A percentile compares a stretch with the other conserved stretches of the same genome.
Evolutionary conservation across 805 yeast species (phyloP).

Genomic region (Lipomyces lipofer): DNA sequence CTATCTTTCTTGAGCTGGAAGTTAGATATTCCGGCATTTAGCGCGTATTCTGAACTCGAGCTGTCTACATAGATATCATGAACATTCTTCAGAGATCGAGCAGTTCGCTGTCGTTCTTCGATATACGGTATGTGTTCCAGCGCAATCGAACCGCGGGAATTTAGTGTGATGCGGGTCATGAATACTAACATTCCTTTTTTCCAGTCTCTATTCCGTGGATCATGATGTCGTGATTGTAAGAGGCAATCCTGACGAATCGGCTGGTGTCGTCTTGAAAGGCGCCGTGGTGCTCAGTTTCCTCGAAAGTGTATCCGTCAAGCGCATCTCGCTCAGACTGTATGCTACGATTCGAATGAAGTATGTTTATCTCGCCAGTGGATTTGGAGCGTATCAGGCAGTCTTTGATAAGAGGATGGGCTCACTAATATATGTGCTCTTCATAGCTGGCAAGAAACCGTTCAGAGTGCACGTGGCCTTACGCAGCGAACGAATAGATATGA

Average conservation of each 20-base stretch:
- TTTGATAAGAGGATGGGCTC: too few relatives aligned
- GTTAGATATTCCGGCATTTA: too few relatives aligned
- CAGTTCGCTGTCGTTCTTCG: conserved; percentile 46
- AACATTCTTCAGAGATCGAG: conserved; percentile 35
- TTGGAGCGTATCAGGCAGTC: neutral
- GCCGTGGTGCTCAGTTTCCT: conserved; percentile 70
- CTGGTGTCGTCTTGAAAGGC: conserved; percentile 74
- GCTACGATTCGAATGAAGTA: conserved; percentile 63
- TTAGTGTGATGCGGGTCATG: neutral
- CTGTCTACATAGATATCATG: conserved; percentile 25
- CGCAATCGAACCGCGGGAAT: neutral
- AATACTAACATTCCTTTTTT: neutral
- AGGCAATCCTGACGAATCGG: conserved; percentile 76
- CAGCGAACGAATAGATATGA: conserved; percentile 46
- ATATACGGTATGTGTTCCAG: conserved; percentile 40
- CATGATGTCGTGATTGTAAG: conserved; percentile 78
- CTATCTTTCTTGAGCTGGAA: too few relatives aligned
- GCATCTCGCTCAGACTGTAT: conserved; percentile 61
- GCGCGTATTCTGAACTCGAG: too few relatives aligned
- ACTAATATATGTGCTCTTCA: too few relatives aligned
- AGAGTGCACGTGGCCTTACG: conserved; percentile 31
- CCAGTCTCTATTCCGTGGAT: conserved; percentile 62
- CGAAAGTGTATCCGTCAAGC: conserved; percentile 72
- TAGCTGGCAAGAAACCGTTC: conserved; percentile 33
- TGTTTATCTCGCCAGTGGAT: conserved; percentile 44